Conservation (phyloP, 352 stramenopile genomes). For the Pythium folliculosum region DNA sequence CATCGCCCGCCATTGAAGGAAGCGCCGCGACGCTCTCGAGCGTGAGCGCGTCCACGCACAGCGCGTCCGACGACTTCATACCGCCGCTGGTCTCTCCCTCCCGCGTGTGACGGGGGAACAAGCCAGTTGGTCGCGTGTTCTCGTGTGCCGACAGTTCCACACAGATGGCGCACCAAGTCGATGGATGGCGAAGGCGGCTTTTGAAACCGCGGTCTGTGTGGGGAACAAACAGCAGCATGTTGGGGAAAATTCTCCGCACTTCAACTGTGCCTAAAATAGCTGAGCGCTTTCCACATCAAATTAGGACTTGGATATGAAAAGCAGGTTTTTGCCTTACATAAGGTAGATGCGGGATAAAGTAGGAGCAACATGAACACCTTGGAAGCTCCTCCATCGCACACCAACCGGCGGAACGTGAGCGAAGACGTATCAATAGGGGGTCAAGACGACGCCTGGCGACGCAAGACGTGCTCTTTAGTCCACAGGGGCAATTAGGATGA, state of each 20-base stretch:
- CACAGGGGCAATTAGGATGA: conserved; percentile 4
- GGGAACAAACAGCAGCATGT: no score
- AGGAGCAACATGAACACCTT: not conserved
- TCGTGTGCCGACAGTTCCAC: no score
- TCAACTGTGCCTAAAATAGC: conserved; percentile 14
- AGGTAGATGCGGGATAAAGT: not conserved
- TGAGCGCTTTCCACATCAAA: conserved; percentile 3
- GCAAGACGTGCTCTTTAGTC: not conserved
- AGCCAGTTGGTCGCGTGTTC: conserved; percentile 9
- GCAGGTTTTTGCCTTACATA: not conserved
- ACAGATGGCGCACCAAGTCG: conserved; percentile 12
- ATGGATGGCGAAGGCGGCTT: not conserved
- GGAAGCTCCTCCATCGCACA: not conserved
- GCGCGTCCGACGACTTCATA: conserved; percentile 23
- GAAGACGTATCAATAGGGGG: not conserved
- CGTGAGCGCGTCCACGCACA: conserved; percentile 25
- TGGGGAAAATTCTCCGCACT: conserved; percentile 17
- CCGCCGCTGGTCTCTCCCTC: not conserved
- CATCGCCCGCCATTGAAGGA: no score
- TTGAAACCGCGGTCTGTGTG: not conserved
- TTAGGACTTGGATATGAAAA: not conserved
- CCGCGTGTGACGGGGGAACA: not conserved
- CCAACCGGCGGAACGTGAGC: not conserved
- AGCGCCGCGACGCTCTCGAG: conserved; percentile 19
- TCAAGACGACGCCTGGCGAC: not conserved